Conservation (phyloP, 345 rosid genomes). For the Noccaea caerulescens region DNA sequence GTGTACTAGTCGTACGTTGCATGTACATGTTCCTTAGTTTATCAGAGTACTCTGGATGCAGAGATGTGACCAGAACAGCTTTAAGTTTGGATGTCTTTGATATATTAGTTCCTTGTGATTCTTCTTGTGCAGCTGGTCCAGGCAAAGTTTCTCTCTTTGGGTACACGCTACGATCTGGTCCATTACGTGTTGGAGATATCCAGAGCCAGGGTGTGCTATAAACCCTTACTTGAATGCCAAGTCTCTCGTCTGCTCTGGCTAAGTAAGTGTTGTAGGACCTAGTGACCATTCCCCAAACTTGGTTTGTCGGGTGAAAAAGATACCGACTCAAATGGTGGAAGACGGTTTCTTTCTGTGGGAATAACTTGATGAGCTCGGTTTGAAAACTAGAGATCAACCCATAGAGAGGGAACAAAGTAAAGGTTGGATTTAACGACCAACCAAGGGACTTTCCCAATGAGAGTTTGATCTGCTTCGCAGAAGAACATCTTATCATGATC, state of each 20-base stretch:
- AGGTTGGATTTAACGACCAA: slow-evolving; percentile 36
- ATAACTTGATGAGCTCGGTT: slow-evolving; percentile 33
- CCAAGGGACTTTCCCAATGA: slow-evolving; percentile 43
- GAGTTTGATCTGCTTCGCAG: slow-evolving; percentile 42
- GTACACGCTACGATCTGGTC: slow-evolving; percentile 42
- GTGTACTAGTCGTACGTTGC: slow-evolving; percentile 20
- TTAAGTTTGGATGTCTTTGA: slow-evolving; percentile 21
- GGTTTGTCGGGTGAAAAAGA: slow-evolving; percentile 46
- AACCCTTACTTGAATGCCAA: slow-evolving; percentile 45
- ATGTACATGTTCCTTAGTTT: slow-evolving; percentile 24
- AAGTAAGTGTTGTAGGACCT: slow-evolving; percentile 36
- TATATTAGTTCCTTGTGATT: not conserved
- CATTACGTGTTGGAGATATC: slow-evolving; percentile 12
- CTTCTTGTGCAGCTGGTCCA: not conserved
- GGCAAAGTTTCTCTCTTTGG: slow-evolving; percentile 40
- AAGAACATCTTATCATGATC: slow-evolving; percentile 47
- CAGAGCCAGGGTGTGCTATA: not conserved
- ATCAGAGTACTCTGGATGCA: slow-evolving; percentile 30
- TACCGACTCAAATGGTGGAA: slow-evolving; percentile 45
- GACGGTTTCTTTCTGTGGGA: slow-evolving; percentile 40
- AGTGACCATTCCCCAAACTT: slow-evolving; percentile 43
- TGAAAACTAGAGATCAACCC: too few relatives aligned
- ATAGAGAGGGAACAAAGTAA: slow-evolving; percentile 42
- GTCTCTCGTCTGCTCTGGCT: slow-evolving; percentile 40
- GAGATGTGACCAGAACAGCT: slow-evolving; percentile 47